phyloP scores from a whole-genome alignment of 805 yeast species.

The Tetrapisispora iriomotensis region DNA sequence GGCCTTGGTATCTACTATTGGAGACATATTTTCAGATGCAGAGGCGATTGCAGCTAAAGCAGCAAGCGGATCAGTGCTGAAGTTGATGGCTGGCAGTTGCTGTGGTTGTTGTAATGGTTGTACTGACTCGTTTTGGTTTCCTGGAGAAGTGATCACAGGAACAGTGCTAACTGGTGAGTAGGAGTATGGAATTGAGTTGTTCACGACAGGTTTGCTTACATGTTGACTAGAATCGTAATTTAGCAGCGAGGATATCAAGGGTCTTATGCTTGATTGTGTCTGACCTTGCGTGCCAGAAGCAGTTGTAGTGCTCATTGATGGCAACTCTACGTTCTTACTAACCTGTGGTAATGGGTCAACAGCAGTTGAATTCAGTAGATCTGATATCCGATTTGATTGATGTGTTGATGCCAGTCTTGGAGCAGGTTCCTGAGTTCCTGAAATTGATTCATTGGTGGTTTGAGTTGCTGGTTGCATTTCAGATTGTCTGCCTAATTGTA shows the following conservation, averaged over 20 bases:
- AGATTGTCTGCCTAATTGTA: slow-evolving; percentile 12
- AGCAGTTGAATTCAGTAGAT: slow-evolving; percentile 2
- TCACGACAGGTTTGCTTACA: no score
- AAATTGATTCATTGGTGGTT: neutral
- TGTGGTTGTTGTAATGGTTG: neutral
- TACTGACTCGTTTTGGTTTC: no score
- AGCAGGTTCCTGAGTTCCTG: neutral
- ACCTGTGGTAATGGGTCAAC: neutral
- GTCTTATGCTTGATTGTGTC: slow-evolving; percentile 1
- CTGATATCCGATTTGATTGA: slow-evolving; percentile 2
- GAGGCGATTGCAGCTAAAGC: slow-evolving; percentile 33
- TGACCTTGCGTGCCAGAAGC: neutral
- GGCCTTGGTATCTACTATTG: no score
- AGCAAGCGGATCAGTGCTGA: slow-evolving; percentile 29
- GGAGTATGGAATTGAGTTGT: neutral
- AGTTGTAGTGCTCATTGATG: neutral
- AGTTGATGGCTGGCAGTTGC: slow-evolving; percentile 10
- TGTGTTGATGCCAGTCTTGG: neutral
- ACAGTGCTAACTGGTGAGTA: neutral
- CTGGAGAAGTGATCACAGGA: neutral
- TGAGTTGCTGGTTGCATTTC: neutral
- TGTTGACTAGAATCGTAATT: slow-evolving; percentile 3
- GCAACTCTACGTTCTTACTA: neutral
- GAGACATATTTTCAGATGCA: slow-evolving; percentile 21
- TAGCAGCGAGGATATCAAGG: slow-evolving; percentile 10